Percentiles rank a stretch among this genome's conserved stretches.
Evolutionary conservation across 2,329 filamentous ascomycete genomes (phyloP).

Genomic region (Parafenestella ontariensis): DNA sequence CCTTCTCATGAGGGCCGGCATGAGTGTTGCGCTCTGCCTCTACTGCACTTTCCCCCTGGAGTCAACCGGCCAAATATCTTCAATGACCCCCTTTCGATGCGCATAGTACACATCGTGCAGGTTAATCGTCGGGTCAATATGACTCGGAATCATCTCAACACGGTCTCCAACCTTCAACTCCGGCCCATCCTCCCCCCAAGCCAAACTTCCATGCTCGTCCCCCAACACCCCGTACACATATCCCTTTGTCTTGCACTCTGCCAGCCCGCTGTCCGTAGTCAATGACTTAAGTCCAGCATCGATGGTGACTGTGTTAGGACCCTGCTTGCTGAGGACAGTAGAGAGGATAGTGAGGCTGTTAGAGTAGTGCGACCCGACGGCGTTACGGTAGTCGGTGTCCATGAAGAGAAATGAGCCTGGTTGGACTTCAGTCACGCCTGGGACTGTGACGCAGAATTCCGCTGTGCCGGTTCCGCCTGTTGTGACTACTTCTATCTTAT

Average conservation of each 20-base stretch:
- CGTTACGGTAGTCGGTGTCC: conserved; percentile 64
- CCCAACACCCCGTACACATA: conserved; percentile 56
- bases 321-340: conserved; percentile 59
- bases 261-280: conserved; percentile 60
- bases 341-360: conserved; percentile 59
- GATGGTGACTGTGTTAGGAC: conserved; percentile 54
- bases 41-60: conserved; percentile 61
- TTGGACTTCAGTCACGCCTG: conserved; percentile 62
- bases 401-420: conserved; percentile 65
- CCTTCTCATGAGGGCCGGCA: background rate
- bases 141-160: conserved; percentile 62
- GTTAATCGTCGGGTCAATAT: conserved; percentile 64
- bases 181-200: conserved; percentile 56
- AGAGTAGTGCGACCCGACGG: conserved; percentile 57
- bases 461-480: conserved; percentile 62
- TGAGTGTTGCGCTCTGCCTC: background rate
- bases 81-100: conserved; percentile 56
- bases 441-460: conserved; percentile 60
- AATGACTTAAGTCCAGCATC: conserved; percentile 60
- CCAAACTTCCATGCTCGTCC: conserved; percentile 59
- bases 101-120: conserved; percentile 61
- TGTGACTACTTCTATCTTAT: conserved; percentile 58
- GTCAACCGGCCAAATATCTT: conserved; percentile 62
- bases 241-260: conserved; percentile 54
- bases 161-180: conserved; percentile 55